These are phyloP conservation scores for Chenopodium quinoa DNA, from an alignment of 148 eudicot genomes.

Conservation along the genomic window DNA sequence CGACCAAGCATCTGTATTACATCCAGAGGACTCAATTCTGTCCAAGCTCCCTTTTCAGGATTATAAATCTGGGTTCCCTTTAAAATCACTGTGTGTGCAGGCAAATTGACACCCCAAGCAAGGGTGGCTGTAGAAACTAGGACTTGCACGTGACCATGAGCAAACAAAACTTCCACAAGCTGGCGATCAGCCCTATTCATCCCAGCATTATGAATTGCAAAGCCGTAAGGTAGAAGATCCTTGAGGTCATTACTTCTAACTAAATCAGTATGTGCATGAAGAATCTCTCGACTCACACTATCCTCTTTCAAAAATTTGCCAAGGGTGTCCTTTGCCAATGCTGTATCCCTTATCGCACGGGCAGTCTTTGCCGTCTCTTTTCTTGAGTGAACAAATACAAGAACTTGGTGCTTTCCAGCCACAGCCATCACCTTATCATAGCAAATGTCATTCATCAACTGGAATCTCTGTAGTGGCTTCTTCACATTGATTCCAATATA, in stretches of 20 bases:
- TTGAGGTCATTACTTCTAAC: slow-evolving; percentile 73
- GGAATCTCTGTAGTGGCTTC: slow-evolving; percentile 77
- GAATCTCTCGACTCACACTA: slow-evolving; percentile 72
- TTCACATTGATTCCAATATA: slow-evolving; percentile 71
- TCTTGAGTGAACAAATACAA: slow-evolving; percentile 76
- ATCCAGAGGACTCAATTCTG: slow-evolving; percentile 75
- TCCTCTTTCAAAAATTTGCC: slow-evolving; percentile 66
- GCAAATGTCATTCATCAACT: slow-evolving; percentile 75
- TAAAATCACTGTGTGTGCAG: slow-evolving; percentile 69
- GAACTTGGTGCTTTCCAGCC: slow-evolving; percentile 77
- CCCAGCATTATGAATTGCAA: slow-evolving; percentile 78
- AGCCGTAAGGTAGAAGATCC: slow-evolving; percentile 71
- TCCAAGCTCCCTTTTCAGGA: slow-evolving; percentile 86
- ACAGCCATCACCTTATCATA: slow-evolving; percentile 69
- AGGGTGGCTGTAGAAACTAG: slow-evolving; percentile 75
- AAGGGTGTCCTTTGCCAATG: slow-evolving; percentile 69
- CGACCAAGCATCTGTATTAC: slow-evolving; percentile 91
- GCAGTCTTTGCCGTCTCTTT: slow-evolving; percentile 82
- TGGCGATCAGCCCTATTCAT: slow-evolving; percentile 68
- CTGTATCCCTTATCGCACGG: slow-evolving; percentile 72
- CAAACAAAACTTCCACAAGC: slow-evolving; percentile 67
- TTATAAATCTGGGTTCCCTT: slow-evolving; percentile 81
- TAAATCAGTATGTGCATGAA: slow-evolving; percentile 52
- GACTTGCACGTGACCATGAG: slow-evolving; percentile 64
- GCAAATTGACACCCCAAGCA: slow-evolving; percentile 82